phyloP scores from a whole-genome alignment of 2,329 filamentous ascomycete species.

The Penicillium sp. region DNA sequence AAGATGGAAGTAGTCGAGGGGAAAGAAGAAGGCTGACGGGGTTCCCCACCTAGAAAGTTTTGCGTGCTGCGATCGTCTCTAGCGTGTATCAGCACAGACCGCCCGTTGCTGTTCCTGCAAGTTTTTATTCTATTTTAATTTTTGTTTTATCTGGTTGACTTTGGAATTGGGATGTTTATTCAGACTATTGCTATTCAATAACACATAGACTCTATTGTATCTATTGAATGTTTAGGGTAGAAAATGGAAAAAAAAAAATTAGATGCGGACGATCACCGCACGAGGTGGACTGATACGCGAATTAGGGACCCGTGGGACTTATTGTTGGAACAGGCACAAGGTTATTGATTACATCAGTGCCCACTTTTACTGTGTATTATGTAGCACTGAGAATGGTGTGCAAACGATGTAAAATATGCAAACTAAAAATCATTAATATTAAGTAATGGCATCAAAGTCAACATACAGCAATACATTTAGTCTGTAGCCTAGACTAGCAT shows the following conservation, averaged over 20 bases:
- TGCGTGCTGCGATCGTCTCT: constrained; percentile 25
- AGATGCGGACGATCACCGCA: constrained; percentile 5
- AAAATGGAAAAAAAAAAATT: neutral
- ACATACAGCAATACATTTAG: too few species aligned
- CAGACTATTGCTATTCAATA: neutral
- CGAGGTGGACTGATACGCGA: constrained; percentile 6
- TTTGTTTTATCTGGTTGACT: neutral
- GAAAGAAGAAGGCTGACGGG: constrained; percentile 22
- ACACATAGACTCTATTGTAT: neutral
- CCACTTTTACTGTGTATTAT: neutral
- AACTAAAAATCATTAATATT: too few species aligned
- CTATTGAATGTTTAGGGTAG: neutral
- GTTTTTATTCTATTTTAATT: neutral
- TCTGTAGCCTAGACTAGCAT: neutral
- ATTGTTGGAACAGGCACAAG: neutral
- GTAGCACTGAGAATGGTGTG: neutral
- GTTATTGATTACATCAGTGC: neutral
- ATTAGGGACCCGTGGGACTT: neutral
- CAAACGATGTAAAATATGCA: too few species aligned
- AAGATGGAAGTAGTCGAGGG: constrained; percentile 17
- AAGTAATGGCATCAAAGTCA: too few species aligned
- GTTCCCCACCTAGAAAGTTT: constrained; percentile 30
- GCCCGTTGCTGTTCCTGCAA: constrained; percentile 1
- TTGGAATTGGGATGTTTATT: neutral
- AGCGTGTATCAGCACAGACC: constrained; percentile 25